Base-by-base conservation (phyloP, 164 flowering plant genomes). In the Pachysandra terminalis region DNA sequence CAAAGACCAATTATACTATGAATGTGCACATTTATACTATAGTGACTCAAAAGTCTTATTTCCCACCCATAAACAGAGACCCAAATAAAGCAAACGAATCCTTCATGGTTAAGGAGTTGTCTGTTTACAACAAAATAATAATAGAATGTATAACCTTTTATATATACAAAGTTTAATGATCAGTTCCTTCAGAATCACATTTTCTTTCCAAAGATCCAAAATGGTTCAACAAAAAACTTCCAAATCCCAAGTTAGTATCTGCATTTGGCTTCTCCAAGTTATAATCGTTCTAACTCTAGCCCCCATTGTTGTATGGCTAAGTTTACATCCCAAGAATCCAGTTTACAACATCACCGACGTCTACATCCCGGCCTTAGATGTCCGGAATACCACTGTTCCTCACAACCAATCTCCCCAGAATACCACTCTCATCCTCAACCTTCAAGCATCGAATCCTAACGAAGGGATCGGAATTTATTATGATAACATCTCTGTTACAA, bases 401-500 rank as follows among this genome's bases (percentile, higher is more conserved):
- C n/a, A 19, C 7, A 26, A 8, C 1, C 25, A 48, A n/a, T 45
- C 49, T n/a, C 24, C 25, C 45, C 22, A 32, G 40, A 74, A 77
- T 54, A 35, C 45, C 7, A 66, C 65, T 23, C 14, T 77, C 23
- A 21, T 64, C 7, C n/a, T 74, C 45, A 54, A 52, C 35, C 56
- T 78, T 17, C 52, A 68, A 65, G 54, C 74, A 57, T 61, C 68
- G 22, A 78, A 78, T 54, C 75, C 81, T 13, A 78, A 78, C 66
- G 41, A 66, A 14, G 65, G 63, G 4, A 57, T 68, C 19, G 66
- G 71, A 9, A 45, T 78, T 6, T 68, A 71, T 40, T 66, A 71
- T 17, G 49, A 54, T 22, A 58, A 28, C 17, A 61, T 61, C 62
- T 25, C 28, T 23, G 24, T 74, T 5, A 58, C 52, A 12, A 53